Evolutionary conservation across 1,284 basidiomycete species (phyloP).

Genomic region (Rhodotorula sp.): DNA sequence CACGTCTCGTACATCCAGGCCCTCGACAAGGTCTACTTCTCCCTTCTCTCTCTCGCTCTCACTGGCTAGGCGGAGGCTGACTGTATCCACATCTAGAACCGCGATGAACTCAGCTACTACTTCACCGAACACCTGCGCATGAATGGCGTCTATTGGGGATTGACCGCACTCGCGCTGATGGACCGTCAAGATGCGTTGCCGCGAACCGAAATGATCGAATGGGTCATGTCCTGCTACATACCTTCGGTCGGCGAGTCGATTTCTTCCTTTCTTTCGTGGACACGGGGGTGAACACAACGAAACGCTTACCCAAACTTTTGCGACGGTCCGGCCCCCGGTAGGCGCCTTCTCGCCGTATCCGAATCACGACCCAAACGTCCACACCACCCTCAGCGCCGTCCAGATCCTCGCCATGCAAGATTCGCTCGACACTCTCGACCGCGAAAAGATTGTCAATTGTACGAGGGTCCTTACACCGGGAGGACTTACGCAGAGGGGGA

Average conservation of each 20-base stretch:
- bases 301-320: background rate
- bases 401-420: conserved; percentile 88
- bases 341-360: conserved; percentile 91
- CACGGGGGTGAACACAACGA: conserved; percentile 25
- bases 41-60: conserved; percentile 5
- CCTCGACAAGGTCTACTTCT: conserved; percentile 61
- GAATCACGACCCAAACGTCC: conserved; percentile 86
- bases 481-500: too few species aligned
- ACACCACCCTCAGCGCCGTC: conserved; percentile 82
- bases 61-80: background rate
- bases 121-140: conserved; percentile 89
- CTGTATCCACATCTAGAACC: conserved; percentile 57
- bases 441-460: conserved; percentile 72
- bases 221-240: conserved; percentile 92
- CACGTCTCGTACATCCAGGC: conserved; percentile 74
- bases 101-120: conserved; percentile 87
- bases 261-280: background rate
- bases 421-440: conserved; percentile 69
- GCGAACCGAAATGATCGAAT: conserved; percentile 78
- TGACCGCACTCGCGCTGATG: conserved; percentile 82
- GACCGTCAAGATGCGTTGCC: conserved; percentile 72
- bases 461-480: conserved; percentile 46
- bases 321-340: conserved; percentile 47
- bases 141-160: conserved; percentile 96
- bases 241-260: conserved; percentile 70